These are phyloP conservation scores for Neurospora terricola DNA, from an alignment of 495 filamentous ascomycete species.

Conservation along the genomic window DNA sequence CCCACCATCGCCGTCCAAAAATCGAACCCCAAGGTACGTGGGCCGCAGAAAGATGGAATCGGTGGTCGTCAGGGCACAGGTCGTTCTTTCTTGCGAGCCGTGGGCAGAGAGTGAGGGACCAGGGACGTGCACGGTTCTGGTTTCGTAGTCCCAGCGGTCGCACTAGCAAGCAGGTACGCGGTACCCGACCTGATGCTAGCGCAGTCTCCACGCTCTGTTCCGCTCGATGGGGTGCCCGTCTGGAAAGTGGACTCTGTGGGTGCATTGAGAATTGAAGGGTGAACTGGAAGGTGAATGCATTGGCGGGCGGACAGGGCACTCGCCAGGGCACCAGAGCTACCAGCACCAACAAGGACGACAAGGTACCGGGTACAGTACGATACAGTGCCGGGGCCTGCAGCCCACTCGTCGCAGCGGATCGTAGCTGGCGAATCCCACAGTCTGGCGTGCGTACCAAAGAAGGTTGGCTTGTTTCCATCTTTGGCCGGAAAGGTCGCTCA, in stretches of 20 bases:
- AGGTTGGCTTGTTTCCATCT: slow-evolving; percentile 19
- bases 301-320: neutral
- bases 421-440: slow-evolving; percentile 5
- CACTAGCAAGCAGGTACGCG: neutral
- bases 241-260: neutral
- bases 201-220: neutral
- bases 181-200: neutral
- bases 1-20: neutral
- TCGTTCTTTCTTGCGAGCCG: neutral
- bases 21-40: neutral
- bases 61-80: neutral
- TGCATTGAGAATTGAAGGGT: neutral
- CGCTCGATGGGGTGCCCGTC: neutral
- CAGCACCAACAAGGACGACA: slow-evolving; percentile 5
- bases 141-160: neutral
- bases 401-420: neutral
- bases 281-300: neutral
- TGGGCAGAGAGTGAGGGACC: neutral
- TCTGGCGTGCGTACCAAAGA: slow-evolving; percentile 4
- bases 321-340: slow-evolving; percentile 2
- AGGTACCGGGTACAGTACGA: slow-evolving; percentile 13
- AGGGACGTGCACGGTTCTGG: neutral
- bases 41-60: neutral
- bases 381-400: slow-evolving; percentile 6
- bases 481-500: slow-evolving; percentile 20